phyloP scores from a whole-genome alignment of 371 early-diverging fungal species.

The Apophysomyces sp. region DNA sequence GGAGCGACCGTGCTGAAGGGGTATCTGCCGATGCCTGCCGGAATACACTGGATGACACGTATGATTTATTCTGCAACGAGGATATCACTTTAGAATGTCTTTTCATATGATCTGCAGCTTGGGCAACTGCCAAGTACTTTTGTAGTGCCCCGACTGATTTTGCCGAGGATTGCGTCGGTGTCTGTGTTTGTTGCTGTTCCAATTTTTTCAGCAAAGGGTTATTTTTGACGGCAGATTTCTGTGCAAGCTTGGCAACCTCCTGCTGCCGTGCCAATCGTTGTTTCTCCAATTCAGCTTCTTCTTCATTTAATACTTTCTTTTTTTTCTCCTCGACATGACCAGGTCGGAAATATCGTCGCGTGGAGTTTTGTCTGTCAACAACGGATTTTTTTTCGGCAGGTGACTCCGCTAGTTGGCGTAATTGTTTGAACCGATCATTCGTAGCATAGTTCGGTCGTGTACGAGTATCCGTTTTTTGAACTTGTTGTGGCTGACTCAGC shows the following conservation, averaged over 20 bases:
- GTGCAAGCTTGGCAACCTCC: conserved; percentile 24
- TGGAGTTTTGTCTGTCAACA: conserved; percentile 27
- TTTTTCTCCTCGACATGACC: conserved; percentile 33
- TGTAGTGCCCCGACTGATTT: background rate
- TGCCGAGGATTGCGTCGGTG: background rate
- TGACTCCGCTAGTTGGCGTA: conserved; percentile 30
- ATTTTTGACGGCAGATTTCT: conserved; percentile 35
- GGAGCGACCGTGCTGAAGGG: background rate
- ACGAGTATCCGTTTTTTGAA: background rate
- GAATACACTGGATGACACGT: conserved; percentile 28
- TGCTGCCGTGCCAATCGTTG: conserved; percentile 18
- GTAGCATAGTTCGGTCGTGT: background rate
- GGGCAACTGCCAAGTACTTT: background rate
- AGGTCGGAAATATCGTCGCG: conserved; percentile 30
- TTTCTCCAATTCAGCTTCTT: conserved; percentile 27
- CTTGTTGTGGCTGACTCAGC: background rate
- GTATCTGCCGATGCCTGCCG: conserved; percentile 17
- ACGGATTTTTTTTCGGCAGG: conserved; percentile 8
- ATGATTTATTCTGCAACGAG: conserved; percentile 20
- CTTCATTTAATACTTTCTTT: conserved; percentile 28
- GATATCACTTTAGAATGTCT: conserved; percentile 24
- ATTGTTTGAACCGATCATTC: conserved; percentile 18
- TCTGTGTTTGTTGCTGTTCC: conserved; percentile 11
- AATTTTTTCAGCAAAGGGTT: conserved; percentile 33
- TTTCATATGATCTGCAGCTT: background rate